Evolutionary conservation across 495 filamentous ascomycete species (phyloP), one percentile per base, ranked within the genome.

Genomic region (Cladorrhinum samala): DNA sequence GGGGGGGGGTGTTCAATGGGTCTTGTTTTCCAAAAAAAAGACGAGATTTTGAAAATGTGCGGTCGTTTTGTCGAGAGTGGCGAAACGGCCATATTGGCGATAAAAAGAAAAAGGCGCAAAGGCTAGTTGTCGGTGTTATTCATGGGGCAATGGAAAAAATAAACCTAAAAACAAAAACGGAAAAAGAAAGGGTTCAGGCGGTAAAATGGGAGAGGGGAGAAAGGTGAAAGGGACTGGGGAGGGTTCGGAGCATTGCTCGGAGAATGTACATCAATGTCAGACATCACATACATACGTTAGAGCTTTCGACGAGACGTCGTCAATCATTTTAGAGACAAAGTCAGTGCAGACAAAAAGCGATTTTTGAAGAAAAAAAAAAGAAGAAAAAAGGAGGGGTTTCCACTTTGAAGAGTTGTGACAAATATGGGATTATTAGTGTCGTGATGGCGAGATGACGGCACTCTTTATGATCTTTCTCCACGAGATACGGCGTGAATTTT

Each of bases 401-500:
- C n/a, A n/a, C n/a, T n/a, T n/a, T n/a, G n/a, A 41, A 18, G n/a
- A 41, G 39, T 41, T 17, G 17, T 14, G 17, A 37, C 6, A 7
- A 7, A 7, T 6, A 7, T 37, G 30, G 14, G 30, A 7, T 6
- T 37, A 7, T 13, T 49, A 39, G 24, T 20, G 21, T 9, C 20
- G 23, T 21, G 43, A 7, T 41, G 39, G n/a, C 14, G 14, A 43
- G 17, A 33, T 44, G 8, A 44, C 11, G 23, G n/a, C n/a, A n/a
- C n/a, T n/a, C 27, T 33, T 11, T 33, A 38, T 20, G 11, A 51
- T 27, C 18, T 24, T 49, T 51, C 23, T n/a, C 59, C 50, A 46
- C 59, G 59, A 16, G 72, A 66, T 20, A 76, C 61, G 46, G 58
- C 49, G 25, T 64, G 64, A 56, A 77, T 68, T 48, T 61, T 62